Base-by-base conservation (phyloP, 352 stramenopile genomes). In the Thalassiosira ordinaria region DNA sequence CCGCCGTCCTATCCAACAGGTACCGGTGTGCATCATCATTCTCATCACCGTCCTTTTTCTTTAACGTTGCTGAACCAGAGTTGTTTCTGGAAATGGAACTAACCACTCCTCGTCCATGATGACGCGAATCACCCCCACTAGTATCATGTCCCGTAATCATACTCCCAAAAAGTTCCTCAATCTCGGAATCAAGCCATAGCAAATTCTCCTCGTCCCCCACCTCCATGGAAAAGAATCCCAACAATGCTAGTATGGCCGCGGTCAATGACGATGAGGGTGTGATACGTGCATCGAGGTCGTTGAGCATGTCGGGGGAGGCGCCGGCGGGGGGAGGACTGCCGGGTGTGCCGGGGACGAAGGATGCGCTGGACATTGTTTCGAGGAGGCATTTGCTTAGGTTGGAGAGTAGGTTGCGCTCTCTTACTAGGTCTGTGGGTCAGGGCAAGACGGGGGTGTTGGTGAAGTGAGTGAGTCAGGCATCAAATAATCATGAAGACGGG, bases 381-480 rank as follows among this genome's bases (percentile, higher is more conserved):
- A 91, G 66, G 11, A 93, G 52, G 60, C 79, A 84, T 20, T 75
- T 62, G 31, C 72, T 84, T 14, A 94, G 74, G 39, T 87, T 89
- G 33, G 70, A 76, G n/a, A 94, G 68, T 9, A 94, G 66, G 75
- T 92, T 83, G 35, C 85, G 56, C n/a, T 85, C 59, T 75, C 82
- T 75, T 0, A 93, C 88, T 8, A 97, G 75, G 44, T 94, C 88
- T 47, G 88, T 93, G 14, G 24, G n/a, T n/a, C n/a, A n/a, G n/a
- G n/a, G n/a, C n/a, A n/a, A n/a, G n/a, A n/a, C n/a, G n/a, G n/a
- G n/a, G n/a, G n/a, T n/a, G n/a, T n/a, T n/a, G n/a, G n/a, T n/a
- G n/a, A n/a, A n/a, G n/a, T n/a, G n/a, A n/a, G n/a, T n/a, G n/a
- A n/a, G n/a, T n/a, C n/a, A n/a, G n/a, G n/a, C n/a, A n/a, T n/a